Base-by-base conservation (phyloP, 176 grass and related monocot species). In the Triticum urartu region DNA sequence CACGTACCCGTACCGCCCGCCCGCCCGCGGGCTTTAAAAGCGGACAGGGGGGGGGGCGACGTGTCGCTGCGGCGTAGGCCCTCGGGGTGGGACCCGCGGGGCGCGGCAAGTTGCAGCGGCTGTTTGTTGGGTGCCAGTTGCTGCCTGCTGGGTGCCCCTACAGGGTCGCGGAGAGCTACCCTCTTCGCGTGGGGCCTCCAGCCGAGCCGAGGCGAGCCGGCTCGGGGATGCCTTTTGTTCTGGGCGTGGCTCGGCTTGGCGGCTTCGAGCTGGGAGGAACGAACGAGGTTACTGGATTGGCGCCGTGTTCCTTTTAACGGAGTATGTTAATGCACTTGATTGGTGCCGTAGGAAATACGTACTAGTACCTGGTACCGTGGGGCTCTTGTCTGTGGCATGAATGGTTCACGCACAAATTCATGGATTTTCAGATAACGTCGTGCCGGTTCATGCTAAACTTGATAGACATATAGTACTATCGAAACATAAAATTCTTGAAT, bases 91-190 rank as follows among this genome's bases (percentile, higher is more conserved):
- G 77, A 0, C 77, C 85, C 48, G 0, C 45, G 0, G 21, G 36
- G 38, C 32, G 77, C 14, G 63, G 86, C 86, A 85, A 64, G 63
- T 88, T 77, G 81, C 89, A 22, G 62, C 50, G 7, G 39, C 70
- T 45, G 77, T 47, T 90, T 17, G 24, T 64, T 90, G 59, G 79
- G 73, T 87, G 89, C 78, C 78, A 82, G 70, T 64, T 86, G 78
- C 70, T 26, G 18, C 34, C 5, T 75, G 87, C 33, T 22, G 64
- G 64, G 22, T 71, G 88, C 80, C 67, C 75, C 89, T 87, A 73
- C 80, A 14, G 65, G n/a, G 56, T 32, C 30, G 32, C 74, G 3
- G 18, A 72, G 66, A 47, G 89, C 56, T 34, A 36, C 9, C 7
- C 30, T 15, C 52, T 32, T 22, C 4, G 9, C 1, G 17, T 22